Base-by-base conservation (phyloP, 2,329 filamentous ascomycete species). In the Aspergillus floridensis region DNA sequence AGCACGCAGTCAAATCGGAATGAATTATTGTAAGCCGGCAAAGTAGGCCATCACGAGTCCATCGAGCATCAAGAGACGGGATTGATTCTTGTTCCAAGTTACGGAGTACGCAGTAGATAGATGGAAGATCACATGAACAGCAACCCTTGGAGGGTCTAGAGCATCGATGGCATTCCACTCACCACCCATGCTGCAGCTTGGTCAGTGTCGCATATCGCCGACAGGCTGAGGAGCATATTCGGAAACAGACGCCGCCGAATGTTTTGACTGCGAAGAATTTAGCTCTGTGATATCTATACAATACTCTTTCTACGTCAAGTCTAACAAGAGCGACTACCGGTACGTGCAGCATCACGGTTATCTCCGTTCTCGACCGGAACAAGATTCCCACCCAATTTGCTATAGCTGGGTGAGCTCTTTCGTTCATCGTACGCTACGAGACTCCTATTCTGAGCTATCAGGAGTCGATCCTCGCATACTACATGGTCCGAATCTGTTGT, bases 391-490 rank as follows among this genome's bases (percentile, higher is more conserved):
- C 4, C 5, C 2, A 16, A 35, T 16, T 6, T 12, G 32, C 14
- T 6, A 35, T 16, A 35, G 32, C 10, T 16, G 38, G 6, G 3
- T 3, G 38, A 44, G 16, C 11, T 35, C 38, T 19, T 19, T 5
- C 19, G 38, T 44, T 22, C 8, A 35, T 22, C 41, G 26, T 32
- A 48, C 32, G 4, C 24, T 11, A 14, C 44, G 41, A 29, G 41
- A 35, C 53, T 35, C 8, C 14, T n/a, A 14, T 16, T 55, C 44
- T 16, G 16, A 32, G 53, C 41, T 35, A 46, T 22, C 24, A 21
- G 29, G 41, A 46, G 53, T 48, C 32, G 53, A 55, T 48, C 41
- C 53, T 55, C 53, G 53, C 53, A 48, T 48, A 12, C 26, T 55
- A 35, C 53, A 55, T 24, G 3, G 12, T 48, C 41, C 29, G 16